These are phyloP conservation scores for Aspergillus latus DNA, from an alignment of 2,329 filamentous ascomycete species.

Conservation along the genomic window DNA sequence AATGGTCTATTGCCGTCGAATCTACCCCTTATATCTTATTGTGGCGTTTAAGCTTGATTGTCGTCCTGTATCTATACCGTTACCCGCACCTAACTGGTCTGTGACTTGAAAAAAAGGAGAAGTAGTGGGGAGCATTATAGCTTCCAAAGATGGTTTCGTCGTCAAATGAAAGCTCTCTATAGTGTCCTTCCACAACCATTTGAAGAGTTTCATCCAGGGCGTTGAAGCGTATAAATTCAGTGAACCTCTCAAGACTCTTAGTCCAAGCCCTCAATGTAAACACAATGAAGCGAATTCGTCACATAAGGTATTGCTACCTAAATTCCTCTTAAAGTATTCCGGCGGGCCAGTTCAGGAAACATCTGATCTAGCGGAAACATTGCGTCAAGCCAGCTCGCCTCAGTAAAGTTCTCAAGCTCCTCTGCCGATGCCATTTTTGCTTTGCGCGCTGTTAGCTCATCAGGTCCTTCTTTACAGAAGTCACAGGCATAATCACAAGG, in stretches of 20 bases:
- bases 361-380: constrained; percentile 19
- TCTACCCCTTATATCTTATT: background rate
- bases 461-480: constrained; percentile 67
- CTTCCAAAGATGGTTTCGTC: background rate
- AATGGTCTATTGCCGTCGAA: background rate
- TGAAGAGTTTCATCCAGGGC: background rate
- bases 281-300: too few relatives aligned
- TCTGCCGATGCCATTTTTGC: constrained; percentile 31
- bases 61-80: background rate
- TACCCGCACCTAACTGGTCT: background rate
- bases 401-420: constrained; percentile 14
- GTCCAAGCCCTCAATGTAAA: too few relatives aligned
- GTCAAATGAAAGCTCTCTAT: background rate
- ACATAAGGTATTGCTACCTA: background rate
- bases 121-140: background rate
- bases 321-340: background rate
- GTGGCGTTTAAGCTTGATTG: background rate
- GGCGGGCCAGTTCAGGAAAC: constrained; percentile 13
- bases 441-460: constrained; percentile 59
- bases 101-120: background rate
- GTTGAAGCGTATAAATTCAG: too few relatives aligned
- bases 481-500: constrained; percentile 75
- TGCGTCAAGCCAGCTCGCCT: constrained; percentile 3
- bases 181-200: background rate
- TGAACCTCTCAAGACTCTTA: too few relatives aligned